Evolutionary conservation across 129 eudicot genomes (phyloP).

Genomic region (Arctium minus): DNA sequence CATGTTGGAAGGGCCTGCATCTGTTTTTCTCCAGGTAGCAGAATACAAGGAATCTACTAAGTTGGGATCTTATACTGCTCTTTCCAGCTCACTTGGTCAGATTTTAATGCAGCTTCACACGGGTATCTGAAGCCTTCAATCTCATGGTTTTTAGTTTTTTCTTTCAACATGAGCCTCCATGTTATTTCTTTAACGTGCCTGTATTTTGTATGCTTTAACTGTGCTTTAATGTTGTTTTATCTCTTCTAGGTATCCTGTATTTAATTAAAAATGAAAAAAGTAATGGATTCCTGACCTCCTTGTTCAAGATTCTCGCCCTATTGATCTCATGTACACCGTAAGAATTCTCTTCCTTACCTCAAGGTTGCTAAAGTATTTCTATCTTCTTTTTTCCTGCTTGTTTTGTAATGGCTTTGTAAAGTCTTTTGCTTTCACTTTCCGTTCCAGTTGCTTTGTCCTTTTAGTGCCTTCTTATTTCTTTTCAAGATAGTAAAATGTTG

Average conservation of each 20-base stretch:
- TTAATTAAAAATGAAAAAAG: constrained; percentile 68
- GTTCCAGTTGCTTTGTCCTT: neutral
- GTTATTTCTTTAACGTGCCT: neutral
- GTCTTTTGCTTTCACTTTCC: neutral
- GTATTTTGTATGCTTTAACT: neutral
- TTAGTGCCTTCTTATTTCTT: neutral
- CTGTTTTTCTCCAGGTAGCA: constrained; percentile 89
- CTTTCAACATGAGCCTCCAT: neutral
- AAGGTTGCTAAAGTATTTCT: neutral
- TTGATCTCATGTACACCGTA: constrained; percentile 95
- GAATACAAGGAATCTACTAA: constrained; percentile 72
- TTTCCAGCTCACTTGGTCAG: constrained; percentile 94
- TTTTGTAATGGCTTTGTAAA: neutral
- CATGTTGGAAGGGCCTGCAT: constrained; percentile 87
- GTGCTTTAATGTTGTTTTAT: neutral
- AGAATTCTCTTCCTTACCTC: constrained; percentile 21
- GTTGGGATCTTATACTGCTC: constrained; percentile 76
- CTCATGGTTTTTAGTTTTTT: neutral
- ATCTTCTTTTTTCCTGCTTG: neutral
- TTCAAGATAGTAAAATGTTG: neutral
- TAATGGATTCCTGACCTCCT: constrained; percentile 63
- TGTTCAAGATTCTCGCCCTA: constrained; percentile 75
- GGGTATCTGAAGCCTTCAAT: constrained; percentile 39
- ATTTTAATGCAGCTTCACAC: constrained; percentile 93
- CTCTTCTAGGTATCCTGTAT: constrained; percentile 66